A percentile compares a stretch with the other conserved stretches of the same genome.
These are phyloP conservation scores for Rhodotorula sp. DNA, from an alignment of 1,284 basidiomycete genomes.

Conservation along the genomic window DNA sequence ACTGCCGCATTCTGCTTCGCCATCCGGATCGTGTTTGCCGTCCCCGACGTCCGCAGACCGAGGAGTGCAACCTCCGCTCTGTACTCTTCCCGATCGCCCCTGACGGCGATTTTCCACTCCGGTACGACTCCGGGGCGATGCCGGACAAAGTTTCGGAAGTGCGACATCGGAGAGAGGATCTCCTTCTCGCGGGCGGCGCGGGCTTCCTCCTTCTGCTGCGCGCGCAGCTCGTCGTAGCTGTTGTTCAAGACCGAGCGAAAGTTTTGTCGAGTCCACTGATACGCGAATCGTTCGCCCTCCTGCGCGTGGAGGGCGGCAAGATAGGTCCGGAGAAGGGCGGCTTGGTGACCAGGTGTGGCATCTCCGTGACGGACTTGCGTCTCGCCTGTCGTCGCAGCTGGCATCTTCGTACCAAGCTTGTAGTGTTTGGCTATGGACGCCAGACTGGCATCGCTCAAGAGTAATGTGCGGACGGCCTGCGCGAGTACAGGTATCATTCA, in stretches of 20 bases:
- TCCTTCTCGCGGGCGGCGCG: not conserved
- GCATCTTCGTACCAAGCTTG: not conserved
- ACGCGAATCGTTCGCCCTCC: slow-evolving; percentile 8
- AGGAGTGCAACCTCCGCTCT: slow-evolving; percentile 7
- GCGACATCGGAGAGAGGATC: not conserved
- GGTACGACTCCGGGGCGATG: not conserved
- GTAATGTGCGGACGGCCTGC: not conserved
- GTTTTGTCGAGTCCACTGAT: slow-evolving; percentile 15
- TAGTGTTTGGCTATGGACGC: not conserved
- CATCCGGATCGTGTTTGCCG: not conserved
- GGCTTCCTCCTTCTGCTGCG: not conserved
- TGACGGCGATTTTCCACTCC: slow-evolving; percentile 7
- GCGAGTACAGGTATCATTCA: not conserved
- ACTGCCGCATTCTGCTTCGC: slow-evolving; percentile 11
- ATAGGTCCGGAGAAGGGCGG: slow-evolving; percentile 17
- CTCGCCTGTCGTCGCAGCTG: not conserved
- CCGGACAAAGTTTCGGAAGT: not conserved
- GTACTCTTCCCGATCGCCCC: slow-evolving; percentile 1
- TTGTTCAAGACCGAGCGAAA: slow-evolving; percentile 7
- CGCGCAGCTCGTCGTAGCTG: slow-evolving; percentile 3
- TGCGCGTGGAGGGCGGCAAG: slow-evolving; percentile 9
- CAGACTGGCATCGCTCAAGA: not conserved
- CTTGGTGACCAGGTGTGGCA: not conserved
- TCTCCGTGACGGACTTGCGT: slow-evolving; percentile 1
- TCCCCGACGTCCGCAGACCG: not conserved